Evolutionary conservation across 2,329 filamentous ascomycete genomes (phyloP), one percentile per base, ranked within the genome.

Genomic region (Bipolaris gigantea): DNA sequence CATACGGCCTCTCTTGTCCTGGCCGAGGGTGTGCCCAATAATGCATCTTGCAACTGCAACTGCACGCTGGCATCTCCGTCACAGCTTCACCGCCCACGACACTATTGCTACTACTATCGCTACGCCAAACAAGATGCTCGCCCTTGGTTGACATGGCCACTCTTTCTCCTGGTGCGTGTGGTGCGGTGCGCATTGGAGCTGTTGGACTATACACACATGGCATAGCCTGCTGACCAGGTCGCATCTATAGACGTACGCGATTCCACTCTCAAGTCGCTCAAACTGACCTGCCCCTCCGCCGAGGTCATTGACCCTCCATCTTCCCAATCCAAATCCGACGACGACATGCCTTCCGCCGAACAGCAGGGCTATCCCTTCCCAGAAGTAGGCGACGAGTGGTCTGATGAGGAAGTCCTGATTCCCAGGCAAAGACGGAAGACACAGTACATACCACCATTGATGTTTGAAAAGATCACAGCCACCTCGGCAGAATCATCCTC

Each of bases 371-470:
- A 71, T 39, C 66, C 67, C 7, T 73, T 73, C 38, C 61, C 55
- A 35, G 65, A 73, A 19, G 69, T 60, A 11, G 71, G 72, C 40
- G 62, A 60, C 9, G 72, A 73, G 42, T 74, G 72, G 72, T 72
- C 70, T 3, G 72, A 74, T 39, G 72, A 74, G 50, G 72, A 74
- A 55, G 62, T 67, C 48, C 57, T 74, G 61, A 64, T 74, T 41
- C 69, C 71, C 19, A 68, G 71, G 55, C 62, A 54, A 13, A 63
- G 62, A 18, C 54, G 62, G 7, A 69, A 65, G 47, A 64, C 65
- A 16, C 66, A 64, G 23, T 72, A 72, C 36, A 62, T 70, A 13
- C 69, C 70, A 11, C 64, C 67, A 13, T 57, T 61, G 44, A 39
- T 32, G 21, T 60, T 69, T 23, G 64, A 66, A 39, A 65, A 66